Percentiles rank a stretch among this genome's conserved stretches.
These are phyloP conservation scores for Cocos nucifera DNA, from an alignment of 176 grass and related monocot species.

Conservation along the genomic window DNA sequence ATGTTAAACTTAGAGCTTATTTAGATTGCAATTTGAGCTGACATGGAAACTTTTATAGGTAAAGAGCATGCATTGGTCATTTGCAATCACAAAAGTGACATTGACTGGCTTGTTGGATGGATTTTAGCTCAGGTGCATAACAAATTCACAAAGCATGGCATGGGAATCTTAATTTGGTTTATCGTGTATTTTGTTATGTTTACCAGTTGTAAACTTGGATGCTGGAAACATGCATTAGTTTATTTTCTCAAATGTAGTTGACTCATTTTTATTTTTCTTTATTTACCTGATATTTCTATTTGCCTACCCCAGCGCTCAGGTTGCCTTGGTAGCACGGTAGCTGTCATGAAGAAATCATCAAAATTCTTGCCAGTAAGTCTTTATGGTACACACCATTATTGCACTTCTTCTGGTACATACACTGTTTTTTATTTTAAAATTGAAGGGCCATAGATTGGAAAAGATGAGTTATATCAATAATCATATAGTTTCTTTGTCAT, in stretches of 20 bases:
- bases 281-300: too few relatives aligned
- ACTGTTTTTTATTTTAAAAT: not conserved
- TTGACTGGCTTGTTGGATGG: slow-evolving; percentile 94
- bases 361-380: slow-evolving; percentile 74
- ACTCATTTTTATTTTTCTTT: not conserved
- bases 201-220: too few relatives aligned
- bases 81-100: slow-evolving; percentile 77
- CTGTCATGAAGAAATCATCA: slow-evolving; percentile 94
- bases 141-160: not conserved
- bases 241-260: not conserved
- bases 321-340: slow-evolving; percentile 81
- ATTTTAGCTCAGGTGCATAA: slow-evolving; percentile 67
- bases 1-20: not conserved
- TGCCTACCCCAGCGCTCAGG: slow-evolving; percentile 50
- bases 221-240: too few relatives aligned
- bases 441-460: too few relatives aligned
- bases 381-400: not conserved
- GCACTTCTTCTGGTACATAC: not conserved
- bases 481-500: too few relatives aligned
- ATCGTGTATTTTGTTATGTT: too few relatives aligned
- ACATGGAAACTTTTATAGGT: slow-evolving; percentile 41
- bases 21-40: not conserved
- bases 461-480: too few relatives aligned
- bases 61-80: slow-evolving; percentile 73
- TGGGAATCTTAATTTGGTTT: too few relatives aligned